Evolutionary conservation across 2,329 filamentous ascomycete genomes (phyloP).

Genomic region (Epicoccum nigrum): DNA sequence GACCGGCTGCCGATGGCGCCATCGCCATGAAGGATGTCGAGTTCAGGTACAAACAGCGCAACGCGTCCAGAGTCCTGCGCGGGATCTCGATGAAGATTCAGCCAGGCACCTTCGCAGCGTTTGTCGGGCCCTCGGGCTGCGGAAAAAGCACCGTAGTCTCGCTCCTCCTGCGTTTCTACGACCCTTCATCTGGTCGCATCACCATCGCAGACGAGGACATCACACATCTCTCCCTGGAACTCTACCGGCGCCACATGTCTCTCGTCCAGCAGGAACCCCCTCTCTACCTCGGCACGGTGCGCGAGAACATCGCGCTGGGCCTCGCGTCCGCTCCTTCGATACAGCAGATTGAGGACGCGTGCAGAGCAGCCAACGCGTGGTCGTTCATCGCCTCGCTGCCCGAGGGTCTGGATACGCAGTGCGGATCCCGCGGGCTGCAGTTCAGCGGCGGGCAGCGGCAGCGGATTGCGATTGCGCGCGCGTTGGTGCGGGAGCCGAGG

Average conservation of each 20-base stretch:
- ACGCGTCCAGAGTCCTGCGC: slow-evolving; percentile 77
- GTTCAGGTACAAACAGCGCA: slow-evolving; percentile 88
- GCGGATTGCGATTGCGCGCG: slow-evolving; percentile 74
- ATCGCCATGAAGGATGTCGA: slow-evolving; percentile 81
- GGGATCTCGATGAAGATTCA: slow-evolving; percentile 53
- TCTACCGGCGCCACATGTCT: slow-evolving; percentile 73
- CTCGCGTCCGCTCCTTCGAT: slow-evolving; percentile 46
- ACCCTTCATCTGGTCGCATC: slow-evolving; percentile 74
- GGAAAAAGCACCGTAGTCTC: slow-evolving; percentile 94
- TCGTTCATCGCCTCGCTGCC: slow-evolving; percentile 41
- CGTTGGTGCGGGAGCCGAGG: slow-evolving; percentile 66
- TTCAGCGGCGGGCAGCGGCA: slow-evolving; percentile 79
- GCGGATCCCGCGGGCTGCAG: slow-evolving; percentile 58
- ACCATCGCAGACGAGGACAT: slow-evolving; percentile 72
- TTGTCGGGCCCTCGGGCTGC: slow-evolving; percentile 76
- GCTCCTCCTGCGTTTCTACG: slow-evolving; percentile 89
- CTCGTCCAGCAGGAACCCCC: slow-evolving; percentile 55
- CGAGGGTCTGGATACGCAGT: slow-evolving; percentile 8
- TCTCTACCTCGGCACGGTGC: slow-evolving; percentile 54
- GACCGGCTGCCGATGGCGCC: not conserved
- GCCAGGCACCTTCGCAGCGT: slow-evolving; percentile 59
- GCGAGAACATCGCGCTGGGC: slow-evolving; percentile 57
- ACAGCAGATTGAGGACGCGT: slow-evolving; percentile 57
- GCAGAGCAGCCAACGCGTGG: slow-evolving; percentile 42
- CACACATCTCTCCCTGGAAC: slow-evolving; percentile 43